These are phyloP conservation scores for Termitomyces sp. DNA, from an alignment of 768 basidiomycete genomes.

Conservation along the genomic window DNA sequence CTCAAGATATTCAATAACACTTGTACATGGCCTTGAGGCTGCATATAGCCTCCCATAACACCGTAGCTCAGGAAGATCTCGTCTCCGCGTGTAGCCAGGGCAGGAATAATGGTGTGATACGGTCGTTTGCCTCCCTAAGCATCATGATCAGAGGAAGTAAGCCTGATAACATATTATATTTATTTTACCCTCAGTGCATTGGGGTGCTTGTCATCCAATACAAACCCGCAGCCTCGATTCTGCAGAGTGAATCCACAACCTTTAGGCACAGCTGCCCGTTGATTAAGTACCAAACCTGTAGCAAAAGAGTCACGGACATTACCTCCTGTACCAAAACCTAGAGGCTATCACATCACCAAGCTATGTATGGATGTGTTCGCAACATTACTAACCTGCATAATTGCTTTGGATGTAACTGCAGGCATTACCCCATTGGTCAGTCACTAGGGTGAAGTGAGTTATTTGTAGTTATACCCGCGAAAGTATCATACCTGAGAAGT, in stretches of 20 bases:
- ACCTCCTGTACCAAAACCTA: constrained; percentile 90
- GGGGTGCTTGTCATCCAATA: constrained; percentile 73
- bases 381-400: constrained; percentile 51
- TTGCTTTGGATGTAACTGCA: constrained; percentile 90
- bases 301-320: neutral
- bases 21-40: constrained; percentile 97
- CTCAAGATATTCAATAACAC: constrained; percentile 87
- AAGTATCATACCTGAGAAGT: constrained; percentile 65
- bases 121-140: constrained; percentile 71
- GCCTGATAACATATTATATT: neutral
- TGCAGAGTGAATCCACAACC: constrained; percentile 97
- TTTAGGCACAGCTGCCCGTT: constrained; percentile 69
- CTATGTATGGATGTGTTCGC: constrained; percentile 10
- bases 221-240: constrained; percentile 86
- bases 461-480: neutral
- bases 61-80: constrained; percentile 88
- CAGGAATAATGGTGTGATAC: constrained; percentile 93
- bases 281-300: neutral
- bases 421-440: constrained; percentile 85
- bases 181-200: constrained; percentile 66
- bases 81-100: constrained; percentile 68
- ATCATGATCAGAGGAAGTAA: neutral
- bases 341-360: neutral
- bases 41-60: constrained; percentile 92
- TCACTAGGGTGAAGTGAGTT: constrained; percentile 39